Evolutionary conservation across 139 green algal genomes (phyloP).

Genomic region (Medakamo hakoo): DNA sequence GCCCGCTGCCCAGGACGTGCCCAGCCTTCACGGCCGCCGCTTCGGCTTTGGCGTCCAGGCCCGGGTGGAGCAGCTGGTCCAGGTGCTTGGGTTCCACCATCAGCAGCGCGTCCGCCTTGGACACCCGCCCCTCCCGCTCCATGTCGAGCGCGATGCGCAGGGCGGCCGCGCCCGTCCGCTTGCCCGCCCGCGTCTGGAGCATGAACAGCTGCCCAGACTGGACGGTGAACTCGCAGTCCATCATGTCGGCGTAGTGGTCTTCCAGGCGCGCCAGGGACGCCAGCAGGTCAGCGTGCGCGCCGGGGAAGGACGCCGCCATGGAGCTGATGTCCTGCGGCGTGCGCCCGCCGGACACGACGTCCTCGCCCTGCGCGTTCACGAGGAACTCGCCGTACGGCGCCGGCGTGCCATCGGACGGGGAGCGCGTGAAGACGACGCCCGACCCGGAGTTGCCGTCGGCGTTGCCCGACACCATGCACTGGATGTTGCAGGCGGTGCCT

Average conservation of each 20-base stretch:
- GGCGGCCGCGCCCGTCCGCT: conserved; percentile 63
- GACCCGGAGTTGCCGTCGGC: conserved; percentile 51
- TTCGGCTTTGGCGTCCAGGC: conserved; percentile 39
- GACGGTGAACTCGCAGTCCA: conserved; percentile 84
- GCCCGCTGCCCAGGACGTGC: conserved; percentile 45
- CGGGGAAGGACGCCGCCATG: conserved; percentile 51
- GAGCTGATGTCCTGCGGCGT: conserved; percentile 55
- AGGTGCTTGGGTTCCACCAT: conserved; percentile 77
- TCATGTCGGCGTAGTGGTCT: conserved; percentile 74
- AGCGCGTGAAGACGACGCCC: conserved; percentile 76
- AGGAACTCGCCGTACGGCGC: conserved; percentile 79
- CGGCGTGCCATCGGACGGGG: conserved; percentile 49
- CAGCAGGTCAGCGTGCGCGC: conserved; percentile 57
- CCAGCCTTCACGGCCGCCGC: too few relatives aligned
- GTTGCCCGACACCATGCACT: conserved; percentile 86
- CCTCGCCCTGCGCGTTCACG: conserved; percentile 74
- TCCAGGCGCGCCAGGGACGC: conserved; percentile 53
- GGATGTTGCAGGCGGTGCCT: conserved; percentile 80
- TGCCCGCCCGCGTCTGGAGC: conserved; percentile 74
- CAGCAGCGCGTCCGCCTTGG: conserved; percentile 33
- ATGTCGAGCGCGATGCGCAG: conserved; percentile 63
- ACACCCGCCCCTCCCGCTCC: conserved; percentile 27
- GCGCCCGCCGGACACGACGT: conserved; percentile 76
- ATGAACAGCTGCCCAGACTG: conserved; percentile 73
- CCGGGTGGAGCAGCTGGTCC: conserved; percentile 75